phyloP scores from a whole-genome alignment of 2,329 filamentous ascomycete genomes.

The Cercospora zeina region DNA sequence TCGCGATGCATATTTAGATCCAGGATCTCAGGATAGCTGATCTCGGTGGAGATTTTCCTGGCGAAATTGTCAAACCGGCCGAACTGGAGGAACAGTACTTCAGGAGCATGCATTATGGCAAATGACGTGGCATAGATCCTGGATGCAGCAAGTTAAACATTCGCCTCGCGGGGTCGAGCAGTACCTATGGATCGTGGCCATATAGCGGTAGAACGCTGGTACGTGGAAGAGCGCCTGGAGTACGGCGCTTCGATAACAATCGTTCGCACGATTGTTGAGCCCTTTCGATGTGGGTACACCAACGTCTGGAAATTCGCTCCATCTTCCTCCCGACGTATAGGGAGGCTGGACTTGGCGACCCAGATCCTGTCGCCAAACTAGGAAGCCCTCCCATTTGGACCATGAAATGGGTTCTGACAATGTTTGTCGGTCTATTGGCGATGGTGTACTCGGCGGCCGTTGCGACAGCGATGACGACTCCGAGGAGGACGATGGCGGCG shows the following conservation, averaged over 20 bases:
- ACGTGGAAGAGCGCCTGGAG: slow-evolving; percentile 21
- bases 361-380: background rate
- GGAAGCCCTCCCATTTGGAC: background rate
- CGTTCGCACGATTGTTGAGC: slow-evolving; percentile 17
- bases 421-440: background rate
- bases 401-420: background rate
- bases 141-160: slow-evolving; percentile 20
- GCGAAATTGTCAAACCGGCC: background rate
- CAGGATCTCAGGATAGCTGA: slow-evolving; percentile 8
- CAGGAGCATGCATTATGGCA: background rate
- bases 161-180: background rate
- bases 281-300: slow-evolving; percentile 16
- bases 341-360: slow-evolving; percentile 10
- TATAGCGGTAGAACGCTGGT: slow-evolving; percentile 19
- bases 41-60: background rate
- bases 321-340: background rate
- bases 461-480: background rate
- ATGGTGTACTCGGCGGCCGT: background rate
- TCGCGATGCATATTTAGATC: slow-evolving; percentile 1
- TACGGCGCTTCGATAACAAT: slow-evolving; percentile 21
- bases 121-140: slow-evolving; percentile 11
- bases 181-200: background rate
- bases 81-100: background rate
- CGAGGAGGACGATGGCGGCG: background rate
- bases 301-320: slow-evolving; percentile 13